These are phyloP conservation scores for Vinca minor DNA, from an alignment of 257 asterid genomes.

Conservation along the genomic window DNA sequence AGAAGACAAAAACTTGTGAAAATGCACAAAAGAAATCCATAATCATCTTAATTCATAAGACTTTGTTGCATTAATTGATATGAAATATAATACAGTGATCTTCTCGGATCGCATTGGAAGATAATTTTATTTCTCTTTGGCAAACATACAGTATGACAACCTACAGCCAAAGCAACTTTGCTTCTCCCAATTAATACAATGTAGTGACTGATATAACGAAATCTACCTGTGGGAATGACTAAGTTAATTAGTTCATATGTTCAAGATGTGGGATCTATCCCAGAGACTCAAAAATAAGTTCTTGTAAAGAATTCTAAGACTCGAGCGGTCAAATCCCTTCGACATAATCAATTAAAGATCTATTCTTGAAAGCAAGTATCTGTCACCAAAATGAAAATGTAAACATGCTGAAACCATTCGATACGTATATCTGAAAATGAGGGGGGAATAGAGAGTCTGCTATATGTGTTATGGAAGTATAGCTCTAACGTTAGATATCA, in stretches of 20 bases:
- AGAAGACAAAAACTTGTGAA: neutral
- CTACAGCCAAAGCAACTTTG: neutral
- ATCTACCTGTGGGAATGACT: too few relatives aligned
- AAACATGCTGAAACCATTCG: neutral
- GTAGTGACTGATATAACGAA: neutral
- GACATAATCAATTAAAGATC: neutral
- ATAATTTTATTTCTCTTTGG: neutral
- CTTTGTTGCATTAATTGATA: neutral
- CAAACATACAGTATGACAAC: too few relatives aligned
- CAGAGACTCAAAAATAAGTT: neutral
- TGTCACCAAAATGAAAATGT: neutral
- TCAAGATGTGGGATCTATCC: neutral
- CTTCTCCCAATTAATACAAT: neutral
- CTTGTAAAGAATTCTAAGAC: neutral
- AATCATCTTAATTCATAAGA: neutral
- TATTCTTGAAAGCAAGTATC: neutral
- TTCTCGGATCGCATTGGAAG: neutral
- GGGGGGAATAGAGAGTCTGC: neutral
- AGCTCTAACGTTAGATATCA: neutral
- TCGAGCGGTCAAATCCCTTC: neutral
- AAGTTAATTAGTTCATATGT: neutral
- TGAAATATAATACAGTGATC: neutral
- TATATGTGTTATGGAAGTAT: neutral
- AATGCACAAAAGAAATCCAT: neutral
- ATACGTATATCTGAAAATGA: neutral